Evolutionary conservation across 768 basidiomycete genomes (phyloP).

Genomic region (Russula lepida): DNA sequence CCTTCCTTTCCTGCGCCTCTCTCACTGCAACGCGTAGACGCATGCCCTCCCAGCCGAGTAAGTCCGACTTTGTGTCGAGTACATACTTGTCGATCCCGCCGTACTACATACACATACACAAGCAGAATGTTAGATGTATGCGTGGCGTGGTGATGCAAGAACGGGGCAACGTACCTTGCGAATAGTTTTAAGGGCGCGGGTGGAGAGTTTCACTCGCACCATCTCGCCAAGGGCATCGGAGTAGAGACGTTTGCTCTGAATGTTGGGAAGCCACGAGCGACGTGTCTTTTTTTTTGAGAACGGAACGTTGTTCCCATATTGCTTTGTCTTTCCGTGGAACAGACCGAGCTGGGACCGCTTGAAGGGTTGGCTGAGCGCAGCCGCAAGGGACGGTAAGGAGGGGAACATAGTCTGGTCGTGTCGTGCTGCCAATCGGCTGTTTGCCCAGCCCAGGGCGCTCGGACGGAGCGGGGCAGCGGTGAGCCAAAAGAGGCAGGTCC

Average conservation of each 20-base stretch:
- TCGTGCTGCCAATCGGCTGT: not conserved
- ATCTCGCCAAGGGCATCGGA: slow-evolving; percentile 54
- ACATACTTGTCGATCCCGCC: slow-evolving; percentile 36
- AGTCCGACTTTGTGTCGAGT: slow-evolving; percentile 32
- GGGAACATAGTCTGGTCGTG: slow-evolving; percentile 28
- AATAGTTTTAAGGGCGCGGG: slow-evolving; percentile 70
- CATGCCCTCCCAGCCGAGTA: slow-evolving; percentile 37
- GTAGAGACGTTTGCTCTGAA: slow-evolving; percentile 65
- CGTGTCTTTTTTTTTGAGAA: slow-evolving; percentile 85
- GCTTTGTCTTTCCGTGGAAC: slow-evolving; percentile 73
- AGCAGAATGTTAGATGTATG: too few species aligned
- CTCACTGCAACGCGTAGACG: slow-evolving; percentile 32
- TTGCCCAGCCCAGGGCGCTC: not conserved
- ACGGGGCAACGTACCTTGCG: slow-evolving; percentile 51
- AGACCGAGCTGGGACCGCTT: slow-evolving; percentile 76
- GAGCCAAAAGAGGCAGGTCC: slow-evolving; percentile 4
- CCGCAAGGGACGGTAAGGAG: slow-evolving; percentile 25
- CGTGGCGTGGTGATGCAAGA: not conserved
- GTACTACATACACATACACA: slow-evolving; percentile 20
- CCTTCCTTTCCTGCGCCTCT: slow-evolving; percentile 23
- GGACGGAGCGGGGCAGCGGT: not conserved
- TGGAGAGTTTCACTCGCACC: slow-evolving; percentile 63
- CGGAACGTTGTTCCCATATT: slow-evolving; percentile 83
- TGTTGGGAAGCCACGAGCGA: slow-evolving; percentile 81
- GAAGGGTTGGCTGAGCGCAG: slow-evolving; percentile 53